Percentiles rank a stretch among this genome's conserved stretches.
These are phyloP conservation scores for Bjerkandera adusta DNA, from an alignment of 1,284 basidiomycete genomes.

Conservation along the genomic window DNA sequence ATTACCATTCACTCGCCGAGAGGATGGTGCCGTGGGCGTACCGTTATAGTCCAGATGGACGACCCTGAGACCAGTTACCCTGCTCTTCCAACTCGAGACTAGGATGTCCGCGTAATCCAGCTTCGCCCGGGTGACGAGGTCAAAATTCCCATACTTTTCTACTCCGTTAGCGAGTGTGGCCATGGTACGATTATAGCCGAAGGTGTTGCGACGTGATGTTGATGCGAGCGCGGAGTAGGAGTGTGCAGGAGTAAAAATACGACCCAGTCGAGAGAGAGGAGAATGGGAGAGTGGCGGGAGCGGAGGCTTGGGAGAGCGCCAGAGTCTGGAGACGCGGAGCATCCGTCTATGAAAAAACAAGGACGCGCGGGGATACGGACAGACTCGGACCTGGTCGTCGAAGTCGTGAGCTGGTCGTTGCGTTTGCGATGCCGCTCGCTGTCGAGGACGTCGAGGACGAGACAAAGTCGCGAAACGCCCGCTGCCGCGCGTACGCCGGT, in stretches of 20 bases:
- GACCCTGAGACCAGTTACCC: constrained; percentile 73
- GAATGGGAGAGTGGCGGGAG: not conserved
- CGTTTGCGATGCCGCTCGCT: no score
- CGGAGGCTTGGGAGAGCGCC: constrained; percentile 1
- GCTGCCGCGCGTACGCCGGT: no score
- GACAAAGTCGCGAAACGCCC: no score
- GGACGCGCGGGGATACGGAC: no score
- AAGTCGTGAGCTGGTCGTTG: no score
- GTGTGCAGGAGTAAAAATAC: not conserved
- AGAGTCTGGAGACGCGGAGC: constrained; percentile 14
- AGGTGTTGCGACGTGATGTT: constrained; percentile 3
- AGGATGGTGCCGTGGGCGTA: constrained; percentile 28
- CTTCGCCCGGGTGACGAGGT: constrained; percentile 70
- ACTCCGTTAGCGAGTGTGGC: constrained; percentile 16
- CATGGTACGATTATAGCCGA: constrained; percentile 24
- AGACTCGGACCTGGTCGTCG: no score
- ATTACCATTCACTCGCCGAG: constrained; percentile 1
- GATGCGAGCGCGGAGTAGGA: constrained; percentile 1
- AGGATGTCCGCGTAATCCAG: constrained; percentile 75
- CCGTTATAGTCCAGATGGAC: constrained; percentile 85
- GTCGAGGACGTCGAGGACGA: no score
- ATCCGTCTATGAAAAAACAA: constrained; percentile 4
- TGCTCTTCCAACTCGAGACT: constrained; percentile 85
- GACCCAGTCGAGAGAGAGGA: not conserved
- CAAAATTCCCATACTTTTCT: constrained; percentile 70